Conservation (phyloP, 176 grass and related monocot genomes). For the Oryza glaberrima region DNA sequence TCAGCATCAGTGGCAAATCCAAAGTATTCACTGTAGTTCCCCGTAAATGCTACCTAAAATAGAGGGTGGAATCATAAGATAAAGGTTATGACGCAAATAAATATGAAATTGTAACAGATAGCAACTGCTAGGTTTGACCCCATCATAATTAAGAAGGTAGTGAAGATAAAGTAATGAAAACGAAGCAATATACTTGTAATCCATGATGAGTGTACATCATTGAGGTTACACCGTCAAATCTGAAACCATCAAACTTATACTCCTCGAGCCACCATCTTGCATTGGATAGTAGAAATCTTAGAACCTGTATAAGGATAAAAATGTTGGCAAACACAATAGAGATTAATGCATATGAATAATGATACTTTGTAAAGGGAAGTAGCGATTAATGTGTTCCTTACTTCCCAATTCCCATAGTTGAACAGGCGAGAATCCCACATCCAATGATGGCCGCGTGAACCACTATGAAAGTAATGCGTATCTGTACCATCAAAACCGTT, state of each 20-base stretch:
- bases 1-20: constrained; percentile 84
- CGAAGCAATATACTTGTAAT: constrained; percentile 64
- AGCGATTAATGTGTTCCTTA: constrained; percentile 21
- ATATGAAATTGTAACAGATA: neutral
- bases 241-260: constrained; percentile 94
- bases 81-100: constrained; percentile 7
- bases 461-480: constrained; percentile 87
- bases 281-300: constrained; percentile 91
- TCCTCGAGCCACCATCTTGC: constrained; percentile 98
- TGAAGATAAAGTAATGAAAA: neutral
- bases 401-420: constrained; percentile 92
- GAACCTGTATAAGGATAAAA: constrained; percentile 53
- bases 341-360: constrained; percentile 26
- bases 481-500: constrained; percentile 95
- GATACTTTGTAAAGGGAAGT: neutral
- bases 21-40: constrained; percentile 94
- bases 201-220: constrained; percentile 98
- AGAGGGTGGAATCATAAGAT: constrained; percentile 31
- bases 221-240: constrained; percentile 94
- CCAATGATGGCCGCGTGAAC: constrained; percentile 82
- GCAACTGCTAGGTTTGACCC: constrained; percentile 21
- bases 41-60: constrained; percentile 71
- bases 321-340: constrained; percentile 25
- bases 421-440: constrained; percentile 97
- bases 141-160: constrained; percentile 12